Evolutionary conservation across 73 alveolate species (phyloP).

Genomic region (Paramecium primaurelia): DNA sequence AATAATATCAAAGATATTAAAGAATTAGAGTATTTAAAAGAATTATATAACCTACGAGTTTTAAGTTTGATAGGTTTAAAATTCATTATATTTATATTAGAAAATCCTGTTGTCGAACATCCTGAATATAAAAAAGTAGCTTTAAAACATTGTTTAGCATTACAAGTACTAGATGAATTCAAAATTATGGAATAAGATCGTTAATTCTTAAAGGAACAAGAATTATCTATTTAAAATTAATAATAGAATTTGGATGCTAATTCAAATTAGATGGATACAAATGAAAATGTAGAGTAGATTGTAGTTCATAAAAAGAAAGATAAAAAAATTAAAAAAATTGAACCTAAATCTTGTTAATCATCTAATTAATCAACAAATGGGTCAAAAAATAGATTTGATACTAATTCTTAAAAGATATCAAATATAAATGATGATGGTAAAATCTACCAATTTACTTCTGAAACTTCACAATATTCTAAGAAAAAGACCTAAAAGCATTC

Average conservation of each 20-base stretch:
- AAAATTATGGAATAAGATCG: neutral
- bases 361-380: neutral
- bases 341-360: neutral
- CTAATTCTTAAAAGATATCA: neutral
- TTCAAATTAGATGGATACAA: neutral
- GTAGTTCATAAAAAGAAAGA: neutral
- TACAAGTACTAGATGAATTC: neutral
- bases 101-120: neutral
- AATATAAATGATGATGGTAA: neutral
- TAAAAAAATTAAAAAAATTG: neutral
- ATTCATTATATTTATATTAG: neutral
- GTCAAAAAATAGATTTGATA: neutral
- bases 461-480: neutral
- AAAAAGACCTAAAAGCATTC: neutral
- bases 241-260: neutral
- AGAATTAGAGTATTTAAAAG: neutral
- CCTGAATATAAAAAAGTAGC: neutral
- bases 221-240: neutral
- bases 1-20: neutral
- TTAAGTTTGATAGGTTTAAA: neutral
- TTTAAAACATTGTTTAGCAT: neutral
- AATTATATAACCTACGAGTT: neutral
- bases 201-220: neutral
- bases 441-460: neutral
- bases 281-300: neutral